Percentiles rank a stretch among this genome's conserved stretches.
Conservation (phyloP, 192 early-diverging fungal species). For the Backusella tarrabulga region DNA sequence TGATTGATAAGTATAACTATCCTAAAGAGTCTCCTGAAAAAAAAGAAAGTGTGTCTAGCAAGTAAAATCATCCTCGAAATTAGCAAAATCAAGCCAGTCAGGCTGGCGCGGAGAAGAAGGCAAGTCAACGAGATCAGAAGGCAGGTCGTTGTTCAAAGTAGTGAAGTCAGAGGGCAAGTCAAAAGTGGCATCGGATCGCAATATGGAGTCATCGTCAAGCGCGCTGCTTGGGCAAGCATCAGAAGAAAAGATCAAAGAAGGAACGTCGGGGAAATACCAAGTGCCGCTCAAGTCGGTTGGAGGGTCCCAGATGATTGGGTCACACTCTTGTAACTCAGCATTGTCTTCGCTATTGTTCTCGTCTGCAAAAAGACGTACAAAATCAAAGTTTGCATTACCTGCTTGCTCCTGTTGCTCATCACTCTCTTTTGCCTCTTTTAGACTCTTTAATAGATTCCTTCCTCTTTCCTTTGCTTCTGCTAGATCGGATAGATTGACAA, state of each 20-base stretch:
- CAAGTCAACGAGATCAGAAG: not conserved
- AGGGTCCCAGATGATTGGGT: not conserved
- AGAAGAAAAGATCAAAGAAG: not conserved
- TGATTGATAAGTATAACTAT: not conserved
- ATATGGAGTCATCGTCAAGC: not conserved
- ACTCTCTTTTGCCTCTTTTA: not conserved
- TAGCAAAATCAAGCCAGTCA: constrained; percentile 8
- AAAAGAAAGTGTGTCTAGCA: not conserved
- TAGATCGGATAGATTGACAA: not conserved
- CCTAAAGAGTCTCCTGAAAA: not conserved
- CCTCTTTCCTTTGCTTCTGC: not conserved
- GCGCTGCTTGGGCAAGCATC: not conserved
- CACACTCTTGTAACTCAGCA: not conserved
- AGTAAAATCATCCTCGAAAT: constrained; percentile 8
- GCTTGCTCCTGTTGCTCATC: not conserved
- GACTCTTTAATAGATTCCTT: not conserved
- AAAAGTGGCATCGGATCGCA: not conserved
- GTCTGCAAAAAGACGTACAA: not conserved
- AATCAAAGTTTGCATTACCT: not conserved
- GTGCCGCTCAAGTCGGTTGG: not conserved
- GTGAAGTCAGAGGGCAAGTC: not conserved
- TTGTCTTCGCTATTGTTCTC: not conserved
- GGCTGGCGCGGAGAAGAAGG: not conserved
- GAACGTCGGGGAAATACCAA: not conserved
- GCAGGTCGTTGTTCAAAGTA: not conserved